These are phyloP conservation scores for Cutaneotrichosporon sp. DNA, from an alignment of 1,284 basidiomycete species.

Conservation along the genomic window DNA sequence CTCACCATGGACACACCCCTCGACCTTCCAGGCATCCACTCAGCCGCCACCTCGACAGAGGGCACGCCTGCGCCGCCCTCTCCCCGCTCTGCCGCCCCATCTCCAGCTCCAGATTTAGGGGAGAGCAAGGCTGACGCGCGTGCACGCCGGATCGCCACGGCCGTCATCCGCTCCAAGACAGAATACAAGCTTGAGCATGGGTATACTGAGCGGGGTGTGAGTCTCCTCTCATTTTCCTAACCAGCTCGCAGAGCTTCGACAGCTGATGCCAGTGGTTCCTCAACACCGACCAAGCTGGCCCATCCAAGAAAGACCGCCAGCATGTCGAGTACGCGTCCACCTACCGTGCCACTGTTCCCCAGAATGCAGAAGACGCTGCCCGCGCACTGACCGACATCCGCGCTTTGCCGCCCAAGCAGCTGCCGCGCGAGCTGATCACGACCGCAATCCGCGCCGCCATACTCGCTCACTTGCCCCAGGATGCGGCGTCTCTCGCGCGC, in stretches of 20 bases:
- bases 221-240: conserved; percentile 13
- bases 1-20: neutral
- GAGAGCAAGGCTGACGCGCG: conserved; percentile 23
- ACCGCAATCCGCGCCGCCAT: conserved; percentile 36
- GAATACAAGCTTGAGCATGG: conserved; percentile 48
- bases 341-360: neutral
- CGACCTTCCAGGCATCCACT: neutral
- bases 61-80: neutral
- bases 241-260: neutral
- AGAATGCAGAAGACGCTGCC: neutral
- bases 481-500: conserved; percentile 30
- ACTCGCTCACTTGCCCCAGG: conserved; percentile 10
- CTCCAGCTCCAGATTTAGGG: conserved; percentile 16
- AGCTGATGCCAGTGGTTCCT: conserved; percentile 25
- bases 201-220: conserved; percentile 44
- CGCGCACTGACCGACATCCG: conserved; percentile 17
- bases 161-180: conserved; percentile 39
- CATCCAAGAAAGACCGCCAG: conserved; percentile 35
- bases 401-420: conserved; percentile 21
- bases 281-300: conserved; percentile 18
- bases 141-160: conserved; percentile 39
- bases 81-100: neutral
- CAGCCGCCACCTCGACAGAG: neutral
- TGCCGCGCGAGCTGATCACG: conserved; percentile 39
- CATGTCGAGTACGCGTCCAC: conserved; percentile 23